Evolutionary conservation across 106 monocot species (phyloP), one percentile per base, ranked within the genome.

Genomic region (Acorus gramineus): DNA sequence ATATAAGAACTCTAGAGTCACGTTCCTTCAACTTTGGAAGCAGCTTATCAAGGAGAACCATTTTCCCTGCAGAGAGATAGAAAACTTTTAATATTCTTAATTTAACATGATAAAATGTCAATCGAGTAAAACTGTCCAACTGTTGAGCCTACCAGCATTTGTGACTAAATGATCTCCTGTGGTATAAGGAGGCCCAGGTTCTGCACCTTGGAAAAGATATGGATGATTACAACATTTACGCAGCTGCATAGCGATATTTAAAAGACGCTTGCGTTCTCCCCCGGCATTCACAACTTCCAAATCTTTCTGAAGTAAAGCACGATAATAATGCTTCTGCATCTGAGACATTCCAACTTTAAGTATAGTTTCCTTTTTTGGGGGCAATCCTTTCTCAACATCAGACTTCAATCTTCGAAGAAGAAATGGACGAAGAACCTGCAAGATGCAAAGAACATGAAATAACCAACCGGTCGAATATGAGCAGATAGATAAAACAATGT

Each of bases 311-410:
- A 91, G 87, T 49, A 96, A 66, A 56, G 91, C 87, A 70, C 84
- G 85, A 69, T 96, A 96, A 69, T 96, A 96, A 0, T 87, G 85
- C 75, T 96, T 96, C 65, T 94, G 93, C 80, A 87, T 78, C 71
- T 91, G 87, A 55, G 96, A 96, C 91, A 96, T 85, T 53, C 91
- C 91, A 76, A 91, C 86, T 77, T 96, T 96, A 51, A 91, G 90
- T 68, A 96, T 96, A 14, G 87, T 87, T 69, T 96, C 91, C 66
- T 88, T 91, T 63, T 94, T 94, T 3, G 91, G 91, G 53, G 96
- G 96, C 48, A 96, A 71, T 5, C 87, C 91, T 62, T 91, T 96
- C 60, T 96, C 96, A 61, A 96, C 96, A 73, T 96, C 91, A 78
- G 87, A 91, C 55, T 96, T 96, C 46, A 91, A 75, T 73, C 96